Evolutionary conservation across 2,329 filamentous ascomycete genomes (phyloP).

Genomic region (Colletotrichum sp.): DNA sequence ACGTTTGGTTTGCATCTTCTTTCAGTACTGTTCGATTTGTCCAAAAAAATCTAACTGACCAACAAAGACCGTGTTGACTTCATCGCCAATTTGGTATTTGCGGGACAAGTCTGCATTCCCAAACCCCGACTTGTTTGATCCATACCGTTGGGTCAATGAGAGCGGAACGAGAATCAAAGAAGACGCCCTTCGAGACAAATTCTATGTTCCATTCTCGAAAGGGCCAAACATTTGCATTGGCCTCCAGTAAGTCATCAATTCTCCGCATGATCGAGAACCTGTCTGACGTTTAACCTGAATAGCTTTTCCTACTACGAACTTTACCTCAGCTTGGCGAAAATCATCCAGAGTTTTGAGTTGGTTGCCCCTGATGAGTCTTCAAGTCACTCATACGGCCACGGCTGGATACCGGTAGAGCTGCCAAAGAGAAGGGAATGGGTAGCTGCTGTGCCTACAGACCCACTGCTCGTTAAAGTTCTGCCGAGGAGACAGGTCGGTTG

Average conservation of each 20-base stretch:
- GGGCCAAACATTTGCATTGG: conserved; percentile 32
- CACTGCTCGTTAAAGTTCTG: background rate
- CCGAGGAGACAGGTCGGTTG: background rate
- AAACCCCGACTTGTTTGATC: conserved; percentile 26
- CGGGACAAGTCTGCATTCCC: conserved; percentile 31
- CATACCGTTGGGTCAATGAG: conserved; percentile 28
- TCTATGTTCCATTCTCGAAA: conserved; percentile 33
- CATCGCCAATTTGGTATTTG: conserved; percentile 33
- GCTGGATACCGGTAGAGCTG: conserved; percentile 24
- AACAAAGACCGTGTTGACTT: conserved; percentile 28
- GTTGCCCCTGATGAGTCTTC: background rate
- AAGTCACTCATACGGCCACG: background rate
- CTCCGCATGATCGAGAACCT: no score
- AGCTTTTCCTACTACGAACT: conserved; percentile 2
- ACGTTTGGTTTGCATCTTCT: background rate
- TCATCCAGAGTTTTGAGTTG: background rate
- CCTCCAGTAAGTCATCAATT: conserved; percentile 25
- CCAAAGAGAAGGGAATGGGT: conserved; percentile 27
- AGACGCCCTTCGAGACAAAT: conserved; percentile 26
- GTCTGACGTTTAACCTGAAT: background rate
- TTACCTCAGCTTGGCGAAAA: background rate
- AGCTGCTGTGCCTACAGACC: conserved; percentile 16
- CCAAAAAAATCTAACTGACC: background rate
- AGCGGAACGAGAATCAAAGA: conserved; percentile 6
- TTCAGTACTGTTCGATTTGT: background rate